phyloP scores from a whole-genome alignment of 257 asterid species.

The Plectranthus barbatus region DNA sequence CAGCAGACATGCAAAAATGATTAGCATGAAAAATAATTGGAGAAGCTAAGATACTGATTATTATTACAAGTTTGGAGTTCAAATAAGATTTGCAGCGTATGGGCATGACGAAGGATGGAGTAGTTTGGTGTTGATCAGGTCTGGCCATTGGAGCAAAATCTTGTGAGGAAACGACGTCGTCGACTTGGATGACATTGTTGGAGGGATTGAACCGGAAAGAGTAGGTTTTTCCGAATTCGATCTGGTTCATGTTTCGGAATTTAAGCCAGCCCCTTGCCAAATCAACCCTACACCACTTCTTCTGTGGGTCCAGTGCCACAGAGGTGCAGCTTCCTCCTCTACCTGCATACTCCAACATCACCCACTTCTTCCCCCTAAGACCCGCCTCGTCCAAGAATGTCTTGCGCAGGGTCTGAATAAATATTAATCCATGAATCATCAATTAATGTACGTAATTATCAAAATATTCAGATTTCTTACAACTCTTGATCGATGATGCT shows the following conservation, averaged over 20 bases:
- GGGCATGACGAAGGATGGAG: too few relatives aligned
- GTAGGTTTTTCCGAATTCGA: not conserved
- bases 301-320: not conserved
- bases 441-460: too few relatives aligned
- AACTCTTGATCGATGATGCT: too few relatives aligned
- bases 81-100: too few relatives aligned
- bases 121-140: too few relatives aligned
- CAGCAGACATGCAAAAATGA: not conserved
- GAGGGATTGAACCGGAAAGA: not conserved
- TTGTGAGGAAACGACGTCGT: not conserved
- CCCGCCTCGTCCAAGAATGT: constrained; percentile 5
- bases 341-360: constrained; percentile 7
- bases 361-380: not conserved
- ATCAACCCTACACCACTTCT: not conserved
- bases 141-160: too few relatives aligned
- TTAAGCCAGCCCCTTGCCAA: not conserved
- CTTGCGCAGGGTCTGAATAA: not conserved
- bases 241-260: not conserved
- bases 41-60: too few relatives aligned
- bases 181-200: not conserved
- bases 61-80: not conserved
- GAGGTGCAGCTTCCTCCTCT: not conserved
- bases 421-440: too few relatives aligned
- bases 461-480: too few relatives aligned
- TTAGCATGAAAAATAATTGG: not conserved